Base-by-base conservation (phyloP, 331 rosid genomes). In the Quercus lobata region DNA sequence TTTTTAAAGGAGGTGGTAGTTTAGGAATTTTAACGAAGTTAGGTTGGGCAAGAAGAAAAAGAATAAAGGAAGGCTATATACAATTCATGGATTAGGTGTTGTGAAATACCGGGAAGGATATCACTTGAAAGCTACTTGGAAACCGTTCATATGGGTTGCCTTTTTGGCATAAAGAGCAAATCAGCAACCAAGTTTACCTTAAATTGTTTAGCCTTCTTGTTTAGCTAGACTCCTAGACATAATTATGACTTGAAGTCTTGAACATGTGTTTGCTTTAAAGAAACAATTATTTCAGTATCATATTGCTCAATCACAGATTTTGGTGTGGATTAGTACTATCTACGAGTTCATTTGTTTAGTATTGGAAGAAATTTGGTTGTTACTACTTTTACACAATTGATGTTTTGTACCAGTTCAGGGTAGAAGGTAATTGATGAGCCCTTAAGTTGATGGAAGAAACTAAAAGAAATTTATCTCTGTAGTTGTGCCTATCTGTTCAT, bases 171-270 rank as follows among this genome's bases (percentile, higher is more conserved):
- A 49, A 0, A 49, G 17, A 49, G 54, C 54, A 49, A 49, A 49
- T 49, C 0, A 10, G 17, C 0, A 12, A 12, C 54, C 2, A 24
- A 2, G 18, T 29, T 29, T 0, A 3, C 18, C 6, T 29, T 22
- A 21, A 58, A 58, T 22, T 58, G 12, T 58, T 22, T 58, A 1
- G 30, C 30, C 27, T 58, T 22, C 30, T n/a, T 22, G 65, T 58
- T 22, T 58, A 49, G 54, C 54, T 58, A 1, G 16, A 9, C 6
- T 58, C 29, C 0, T 22, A 0, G 65, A 22, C 24, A 3, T 22
- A 21, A 19, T 2, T 58, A 4, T 58, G 65, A 21, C 65, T 58
- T 0, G 32, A 22, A 14, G 65, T 9, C 65, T 58, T 0, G 32
- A 22, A 14, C 65, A 8, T 58, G 30, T 14, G 22, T 22, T 25